A percentile compares a stretch with the other conserved stretches of the same genome.
Evolutionary conservation across 306 rosid genomes (phyloP).

Genomic region (Ammopiptanthus mongolicus): DNA sequence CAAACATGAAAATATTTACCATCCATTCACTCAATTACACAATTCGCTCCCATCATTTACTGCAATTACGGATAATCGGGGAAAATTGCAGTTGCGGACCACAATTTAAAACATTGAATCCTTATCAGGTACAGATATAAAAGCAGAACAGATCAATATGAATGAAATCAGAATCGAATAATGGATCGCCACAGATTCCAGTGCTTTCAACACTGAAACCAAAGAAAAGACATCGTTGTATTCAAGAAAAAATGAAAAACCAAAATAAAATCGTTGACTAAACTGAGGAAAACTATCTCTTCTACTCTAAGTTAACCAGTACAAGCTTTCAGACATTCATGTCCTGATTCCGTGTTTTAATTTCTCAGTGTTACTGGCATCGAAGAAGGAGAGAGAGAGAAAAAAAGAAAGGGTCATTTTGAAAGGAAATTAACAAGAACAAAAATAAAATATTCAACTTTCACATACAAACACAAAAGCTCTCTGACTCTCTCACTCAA

Average conservation of each 20-base stretch:
- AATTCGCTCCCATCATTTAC: background rate
- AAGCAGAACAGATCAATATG: background rate
- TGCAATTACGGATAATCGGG: too few species aligned
- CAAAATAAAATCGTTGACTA: background rate
- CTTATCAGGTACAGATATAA: background rate
- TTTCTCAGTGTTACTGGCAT: background rate
- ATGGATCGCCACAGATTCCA: background rate
- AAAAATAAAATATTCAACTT: background rate
- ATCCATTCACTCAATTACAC: background rate
- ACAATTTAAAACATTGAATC: too few species aligned
- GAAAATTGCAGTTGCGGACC: too few species aligned
- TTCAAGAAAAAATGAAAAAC: too few species aligned
- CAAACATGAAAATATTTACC: background rate
- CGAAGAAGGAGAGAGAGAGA: too few species aligned
- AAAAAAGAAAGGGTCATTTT: background rate
- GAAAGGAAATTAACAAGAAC: background rate
- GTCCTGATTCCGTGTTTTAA: background rate
- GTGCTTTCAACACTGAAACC: constrained; percentile 1
- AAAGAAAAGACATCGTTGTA: background rate
- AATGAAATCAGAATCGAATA: background rate
- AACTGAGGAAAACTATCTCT: background rate
- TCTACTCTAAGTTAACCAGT: background rate
- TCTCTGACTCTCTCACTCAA: background rate
- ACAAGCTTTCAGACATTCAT: background rate
- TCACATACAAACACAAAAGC: background rate